Base-by-base conservation (phyloP, 169 alveolate genomes). In the Babesia ovis region DNA sequence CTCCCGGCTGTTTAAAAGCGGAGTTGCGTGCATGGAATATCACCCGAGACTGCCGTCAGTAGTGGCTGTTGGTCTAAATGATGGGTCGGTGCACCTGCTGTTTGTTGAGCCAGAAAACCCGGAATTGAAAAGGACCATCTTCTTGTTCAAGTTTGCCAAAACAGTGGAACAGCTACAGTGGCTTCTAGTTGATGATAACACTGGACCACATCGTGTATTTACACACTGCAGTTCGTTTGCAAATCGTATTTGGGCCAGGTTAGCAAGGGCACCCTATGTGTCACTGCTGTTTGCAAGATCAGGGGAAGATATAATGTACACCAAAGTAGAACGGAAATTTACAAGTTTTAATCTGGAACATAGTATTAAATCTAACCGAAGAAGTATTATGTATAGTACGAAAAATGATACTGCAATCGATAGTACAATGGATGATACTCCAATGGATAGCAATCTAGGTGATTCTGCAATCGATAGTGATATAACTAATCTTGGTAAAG, bases 1-100 rank as follows among this genome's bases (percentile, higher is more conserved):
- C 51, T 8, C n/a, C 39, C 12, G 25, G 29, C 59, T 64, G 8
- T 64, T 64, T 45, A 64, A 31, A 31, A n/a, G 39, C 14, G 74
- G 74, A 18, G 20, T 64, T 16, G 43, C 3, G 4, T 43, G 62
- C 32, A 6, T 64, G 4, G 74, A 64, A 32, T 51, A 37, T 56
- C 86, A 77, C 66, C 86, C 86, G 8, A 20, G 86, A 20, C 62
- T 77, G 32, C 86, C 86, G 4, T 59, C 67, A 23, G 35, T 77
- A 14, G 23, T 46, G 20, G 81, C 86, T 3, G 56, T 77, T 18
- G 86, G 86, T n/a, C 67, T 48, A 1, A 23, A n/a, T 16, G 86
- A 77, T 56, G 86, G 86, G 12, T 45, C 82, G 50, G 67, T 77
- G 39, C 66, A 68, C 20, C 27, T 77, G 41, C 57, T 77, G 22